A percentile compares a stretch with the other conserved stretches of the same genome.
Conservation (phyloP, 1,284 basidiomycete genomes). For the Lentinula novae-zelandiae region DNA sequence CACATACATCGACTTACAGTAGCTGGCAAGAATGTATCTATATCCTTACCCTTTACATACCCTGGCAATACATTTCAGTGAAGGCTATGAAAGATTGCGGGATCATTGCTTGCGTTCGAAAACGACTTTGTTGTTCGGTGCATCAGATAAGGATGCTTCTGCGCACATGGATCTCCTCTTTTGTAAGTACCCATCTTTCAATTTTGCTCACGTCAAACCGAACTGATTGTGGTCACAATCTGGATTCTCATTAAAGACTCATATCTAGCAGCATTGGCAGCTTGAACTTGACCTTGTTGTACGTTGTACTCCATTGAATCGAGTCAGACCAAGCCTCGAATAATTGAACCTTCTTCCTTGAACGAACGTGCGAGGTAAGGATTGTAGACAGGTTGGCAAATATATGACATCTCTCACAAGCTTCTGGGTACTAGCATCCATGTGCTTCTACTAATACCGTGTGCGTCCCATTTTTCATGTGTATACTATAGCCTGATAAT, state of each 20-base stretch:
- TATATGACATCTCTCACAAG: not conserved
- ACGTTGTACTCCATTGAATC: too few species aligned
- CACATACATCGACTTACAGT: not conserved
- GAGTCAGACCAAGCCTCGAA: too few species aligned
- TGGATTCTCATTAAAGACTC: too few species aligned
- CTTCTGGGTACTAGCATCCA: not conserved
- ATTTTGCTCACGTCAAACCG: not conserved
- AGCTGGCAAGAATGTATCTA: constrained; percentile 8
- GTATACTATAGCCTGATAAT: not conserved
- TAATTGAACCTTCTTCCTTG: not conserved
- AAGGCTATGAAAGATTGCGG: not conserved
- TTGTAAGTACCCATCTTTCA: too few species aligned
- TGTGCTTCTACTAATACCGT: not conserved
- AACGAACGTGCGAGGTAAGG: not conserved
- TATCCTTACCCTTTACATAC: constrained; percentile 13
- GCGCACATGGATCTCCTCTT: not conserved
- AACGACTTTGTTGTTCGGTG: too few species aligned
- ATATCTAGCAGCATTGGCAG: not conserved
- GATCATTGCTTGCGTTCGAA: too few species aligned
- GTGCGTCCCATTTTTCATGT: not conserved
- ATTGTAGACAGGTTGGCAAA: not conserved
- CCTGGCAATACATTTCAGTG: constrained; percentile 17
- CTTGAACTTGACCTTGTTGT: too few species aligned
- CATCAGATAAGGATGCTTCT: not conserved
- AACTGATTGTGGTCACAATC: too few species aligned